These are phyloP conservation scores for Trametes pubescens DNA, from an alignment of 1,284 basidiomycete genomes.

Conservation along the genomic window DNA sequence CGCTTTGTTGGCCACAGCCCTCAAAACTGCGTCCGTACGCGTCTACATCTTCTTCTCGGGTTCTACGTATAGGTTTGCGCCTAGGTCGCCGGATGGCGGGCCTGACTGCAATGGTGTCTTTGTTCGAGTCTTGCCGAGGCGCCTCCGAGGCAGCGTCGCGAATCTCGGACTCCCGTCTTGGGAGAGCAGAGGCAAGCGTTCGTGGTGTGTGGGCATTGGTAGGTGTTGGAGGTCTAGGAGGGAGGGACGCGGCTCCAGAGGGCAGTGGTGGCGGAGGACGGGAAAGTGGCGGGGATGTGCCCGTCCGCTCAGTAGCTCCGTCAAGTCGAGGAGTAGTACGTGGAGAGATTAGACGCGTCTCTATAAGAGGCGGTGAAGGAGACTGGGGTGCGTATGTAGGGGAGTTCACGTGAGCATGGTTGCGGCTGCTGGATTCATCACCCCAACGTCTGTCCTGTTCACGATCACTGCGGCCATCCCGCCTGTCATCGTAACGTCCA, in stretches of 20 bases:
- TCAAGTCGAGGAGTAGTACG: conserved; percentile 29
- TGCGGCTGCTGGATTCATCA: neutral
- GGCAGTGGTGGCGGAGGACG: conserved; percentile 35
- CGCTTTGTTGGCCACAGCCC: conserved; percentile 80
- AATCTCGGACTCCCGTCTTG: conserved; percentile 25
- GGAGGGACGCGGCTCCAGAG: conserved; percentile 36
- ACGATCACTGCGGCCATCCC: conserved; percentile 24
- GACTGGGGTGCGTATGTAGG: conserved; percentile 29
- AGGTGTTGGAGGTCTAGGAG: conserved; percentile 40
- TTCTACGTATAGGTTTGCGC: conserved; percentile 54
- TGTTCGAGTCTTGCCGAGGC: conserved; percentile 17
- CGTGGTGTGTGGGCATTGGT: conserved; percentile 53
- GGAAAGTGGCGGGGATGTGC: conserved; percentile 49
- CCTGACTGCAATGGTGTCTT: conserved; percentile 10
- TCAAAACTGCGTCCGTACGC: conserved; percentile 74
- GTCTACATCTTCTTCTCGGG: conserved; percentile 69
- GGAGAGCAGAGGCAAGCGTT: conserved; percentile 40
- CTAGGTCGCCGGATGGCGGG: conserved; percentile 27
- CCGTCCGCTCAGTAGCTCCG: conserved; percentile 23
- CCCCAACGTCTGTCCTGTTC: conserved; percentile 3
- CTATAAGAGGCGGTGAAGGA: conserved; percentile 25
- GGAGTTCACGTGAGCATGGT: conserved; percentile 6
- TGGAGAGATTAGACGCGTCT: conserved; percentile 25
- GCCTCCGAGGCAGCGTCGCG: conserved; percentile 11
- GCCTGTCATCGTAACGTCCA: conserved; percentile 29